Evolutionary conservation across 2,329 filamentous ascomycete species (phyloP).

Genomic region (Talaromyces funiculosus): DNA sequence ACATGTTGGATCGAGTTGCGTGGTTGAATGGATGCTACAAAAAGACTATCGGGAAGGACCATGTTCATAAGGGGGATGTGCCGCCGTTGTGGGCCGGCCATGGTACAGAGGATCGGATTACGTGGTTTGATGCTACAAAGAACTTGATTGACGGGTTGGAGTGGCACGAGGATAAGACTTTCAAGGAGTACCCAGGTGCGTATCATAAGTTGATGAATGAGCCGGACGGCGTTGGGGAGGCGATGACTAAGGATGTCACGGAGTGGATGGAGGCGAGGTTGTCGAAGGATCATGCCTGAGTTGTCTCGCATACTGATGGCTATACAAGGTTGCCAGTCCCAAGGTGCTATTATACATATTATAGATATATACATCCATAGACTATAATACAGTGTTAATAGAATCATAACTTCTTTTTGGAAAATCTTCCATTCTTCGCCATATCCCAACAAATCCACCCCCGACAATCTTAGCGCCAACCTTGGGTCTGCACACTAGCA

Average conservation of each 20-base stretch:
- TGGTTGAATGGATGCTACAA: constrained; percentile 49
- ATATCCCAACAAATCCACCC: constrained; percentile 50
- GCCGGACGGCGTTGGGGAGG: constrained; percentile 25
- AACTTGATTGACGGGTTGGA: constrained; percentile 55
- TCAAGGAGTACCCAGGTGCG: constrained; percentile 69
- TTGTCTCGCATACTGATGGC: neutral
- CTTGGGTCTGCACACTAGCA: constrained; percentile 50
- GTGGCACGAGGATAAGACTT: constrained; percentile 59
- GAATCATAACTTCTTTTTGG: neutral
- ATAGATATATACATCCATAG: neutral
- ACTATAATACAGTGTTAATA: neutral
- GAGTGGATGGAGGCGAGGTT: constrained; percentile 54
- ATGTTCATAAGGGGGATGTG: constrained; percentile 37
- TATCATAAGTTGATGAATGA: constrained; percentile 59
- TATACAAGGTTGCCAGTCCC: neutral
- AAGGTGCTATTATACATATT: neutral
- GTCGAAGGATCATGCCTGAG: neutral
- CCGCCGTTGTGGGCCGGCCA: constrained; percentile 66
- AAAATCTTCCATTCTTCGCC: constrained; percentile 37
- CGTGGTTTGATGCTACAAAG: constrained; percentile 60
- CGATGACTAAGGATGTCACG: constrained; percentile 52
- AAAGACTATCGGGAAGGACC: constrained; percentile 16
- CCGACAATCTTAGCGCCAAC: constrained; percentile 44
- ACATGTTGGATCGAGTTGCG: constrained; percentile 67
- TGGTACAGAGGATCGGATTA: constrained; percentile 67